phyloP scores from a whole-genome alignment of 192 early-diverging fungal species.

The Paraglomus brasilianum region DNA sequence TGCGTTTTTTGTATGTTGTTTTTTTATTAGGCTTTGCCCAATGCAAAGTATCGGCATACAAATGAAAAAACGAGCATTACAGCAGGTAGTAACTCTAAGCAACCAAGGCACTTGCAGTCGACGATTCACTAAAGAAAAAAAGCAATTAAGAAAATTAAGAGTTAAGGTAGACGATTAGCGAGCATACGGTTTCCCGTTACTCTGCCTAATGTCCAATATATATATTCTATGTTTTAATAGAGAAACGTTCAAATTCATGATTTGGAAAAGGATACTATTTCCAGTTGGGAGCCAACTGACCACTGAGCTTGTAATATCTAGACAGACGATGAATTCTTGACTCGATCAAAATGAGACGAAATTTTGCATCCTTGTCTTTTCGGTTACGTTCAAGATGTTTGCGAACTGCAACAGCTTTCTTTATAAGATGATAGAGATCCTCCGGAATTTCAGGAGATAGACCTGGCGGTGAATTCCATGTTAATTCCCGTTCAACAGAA shows the following conservation, averaged over 20 bases:
- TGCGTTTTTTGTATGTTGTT: background rate
- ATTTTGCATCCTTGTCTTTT: conserved; percentile 99
- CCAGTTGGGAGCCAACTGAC: conserved; percentile 96
- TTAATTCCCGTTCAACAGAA: too few relatives aligned
- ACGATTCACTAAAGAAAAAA: conserved; percentile 28
- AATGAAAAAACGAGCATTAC: background rate
- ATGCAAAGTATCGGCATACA: background rate
- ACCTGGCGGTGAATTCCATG: conserved; percentile 28
- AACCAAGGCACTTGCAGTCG: conserved; percentile 31
- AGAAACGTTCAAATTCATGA: background rate
- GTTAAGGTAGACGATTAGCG: conserved; percentile 9
- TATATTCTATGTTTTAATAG: background rate
- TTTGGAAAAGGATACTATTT: conserved; percentile 80
- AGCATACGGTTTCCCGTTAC: background rate
- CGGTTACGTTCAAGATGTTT: conserved; percentile 99
- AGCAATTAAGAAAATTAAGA: conserved; percentile 7
- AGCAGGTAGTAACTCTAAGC: conserved; percentile 7
- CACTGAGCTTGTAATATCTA: conserved; percentile 98
- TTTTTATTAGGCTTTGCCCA: background rate
- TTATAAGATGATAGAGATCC: conserved; percentile 99
- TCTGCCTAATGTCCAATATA: conserved; percentile 15
- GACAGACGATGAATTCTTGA: conserved; percentile 97
- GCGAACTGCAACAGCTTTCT: conserved; percentile 98
- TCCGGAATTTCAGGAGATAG: conserved; percentile 95
- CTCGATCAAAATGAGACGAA: conserved; percentile 97